A percentile compares a stretch with the other conserved stretches of the same genome.
Conservation (phyloP, 2,329 filamentous ascomycete species). For the Alternaria rosae region DNA sequence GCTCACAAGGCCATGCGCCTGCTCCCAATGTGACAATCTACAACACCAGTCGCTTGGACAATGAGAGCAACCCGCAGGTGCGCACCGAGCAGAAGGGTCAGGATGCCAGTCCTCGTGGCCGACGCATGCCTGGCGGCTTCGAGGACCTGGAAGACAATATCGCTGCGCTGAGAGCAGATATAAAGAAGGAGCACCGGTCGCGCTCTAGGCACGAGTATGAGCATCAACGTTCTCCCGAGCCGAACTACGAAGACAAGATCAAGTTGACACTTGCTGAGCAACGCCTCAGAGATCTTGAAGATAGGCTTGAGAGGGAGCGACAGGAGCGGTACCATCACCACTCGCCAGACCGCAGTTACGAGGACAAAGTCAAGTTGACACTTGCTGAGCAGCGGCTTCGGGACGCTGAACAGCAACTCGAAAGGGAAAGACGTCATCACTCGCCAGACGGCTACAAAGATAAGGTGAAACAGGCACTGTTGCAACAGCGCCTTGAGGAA, state of each 20-base stretch:
- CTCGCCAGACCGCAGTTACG: conserved; percentile 32
- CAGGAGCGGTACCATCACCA: conserved; percentile 23
- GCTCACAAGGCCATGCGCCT: conserved; percentile 54
- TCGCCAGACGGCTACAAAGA: conserved; percentile 23
- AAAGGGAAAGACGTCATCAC: conserved; percentile 34
- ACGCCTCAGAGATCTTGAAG: conserved; percentile 13
- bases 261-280: conserved; percentile 14
- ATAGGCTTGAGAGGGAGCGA: conserved; percentile 11
- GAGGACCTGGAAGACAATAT: conserved; percentile 45
- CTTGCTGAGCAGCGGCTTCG: conserved; percentile 45
- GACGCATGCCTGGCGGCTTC: conserved; percentile 46
- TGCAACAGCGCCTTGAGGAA: conserved; percentile 47
- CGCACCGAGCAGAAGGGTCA: conserved; percentile 40
- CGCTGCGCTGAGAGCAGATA: conserved; percentile 37
- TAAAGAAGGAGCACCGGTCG: conserved; percentile 34
- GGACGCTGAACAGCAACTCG: conserved; percentile 44
- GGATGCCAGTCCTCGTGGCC: conserved; percentile 38
- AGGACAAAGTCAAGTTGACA: conserved; percentile 44
- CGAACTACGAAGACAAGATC: conserved; percentile 11
- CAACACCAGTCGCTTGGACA: conserved; percentile 53
- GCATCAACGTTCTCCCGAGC: conserved; percentile 16
- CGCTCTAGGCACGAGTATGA: conserved; percentile 35
- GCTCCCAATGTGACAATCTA: conserved; percentile 57
- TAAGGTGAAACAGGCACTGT: conserved; percentile 45
- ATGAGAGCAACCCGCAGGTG: conserved; percentile 45